phyloP scores from a whole-genome alignment of 1,284 basidiomycete species.

The Naganishia cerealis region DNA sequence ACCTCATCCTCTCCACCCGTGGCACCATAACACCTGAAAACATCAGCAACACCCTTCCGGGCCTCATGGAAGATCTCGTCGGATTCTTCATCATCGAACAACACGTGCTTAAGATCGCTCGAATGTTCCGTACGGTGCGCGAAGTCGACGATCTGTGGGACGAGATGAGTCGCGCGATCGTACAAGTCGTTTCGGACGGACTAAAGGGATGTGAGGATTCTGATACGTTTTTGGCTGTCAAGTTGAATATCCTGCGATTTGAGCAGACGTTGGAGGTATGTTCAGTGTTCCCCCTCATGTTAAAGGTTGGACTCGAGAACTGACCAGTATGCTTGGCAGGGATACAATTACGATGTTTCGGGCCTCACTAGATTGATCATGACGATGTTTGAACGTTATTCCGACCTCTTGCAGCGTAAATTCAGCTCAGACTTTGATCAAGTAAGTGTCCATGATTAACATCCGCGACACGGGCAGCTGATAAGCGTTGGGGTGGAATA shows the following conservation, averaged over 20 bases:
- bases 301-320: too few species aligned
- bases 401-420: constrained; percentile 75
- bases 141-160: constrained; percentile 98
- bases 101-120: constrained; percentile 83
- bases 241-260: constrained; percentile 80
- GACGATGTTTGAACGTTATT: constrained; percentile 86
- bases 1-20: constrained; percentile 77
- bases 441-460: constrained; percentile 54
- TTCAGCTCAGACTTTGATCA: constrained; percentile 79
- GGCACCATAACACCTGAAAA: constrained; percentile 53
- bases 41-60: constrained; percentile 57
- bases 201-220: constrained; percentile 76
- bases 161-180: constrained; percentile 74
- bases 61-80: constrained; percentile 87
- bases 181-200: constrained; percentile 71
- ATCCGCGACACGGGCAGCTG: background rate
- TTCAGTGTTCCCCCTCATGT: background rate
- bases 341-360: constrained; percentile 79
- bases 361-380: constrained; percentile 82
- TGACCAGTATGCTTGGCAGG: constrained; percentile 56
- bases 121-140: constrained; percentile 74
- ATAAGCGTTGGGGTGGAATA: constrained; percentile 46
- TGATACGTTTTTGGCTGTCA: constrained; percentile 78
- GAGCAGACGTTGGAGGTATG: constrained; percentile 88
- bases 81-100: constrained; percentile 98